Evolutionary conservation across 306 rosid genomes (phyloP).

Genomic region (Ceratonia siliqua): DNA sequence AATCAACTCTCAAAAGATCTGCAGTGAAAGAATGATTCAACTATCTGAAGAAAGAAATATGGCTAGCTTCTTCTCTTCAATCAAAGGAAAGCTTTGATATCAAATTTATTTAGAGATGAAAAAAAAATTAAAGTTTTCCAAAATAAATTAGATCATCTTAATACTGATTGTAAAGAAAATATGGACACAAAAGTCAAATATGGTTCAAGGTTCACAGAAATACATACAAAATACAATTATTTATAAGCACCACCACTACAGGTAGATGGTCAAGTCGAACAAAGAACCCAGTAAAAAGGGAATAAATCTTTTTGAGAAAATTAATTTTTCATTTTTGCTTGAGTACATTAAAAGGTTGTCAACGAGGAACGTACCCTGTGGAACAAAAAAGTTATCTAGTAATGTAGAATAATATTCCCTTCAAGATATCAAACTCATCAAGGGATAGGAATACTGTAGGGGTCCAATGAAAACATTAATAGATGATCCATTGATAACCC

Average conservation of each 20-base stretch:
- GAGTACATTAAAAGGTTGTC: neutral
- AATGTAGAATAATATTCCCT: neutral
- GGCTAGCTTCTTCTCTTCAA: conserved; percentile 7
- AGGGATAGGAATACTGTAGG: neutral
- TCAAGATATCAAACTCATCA: neutral
- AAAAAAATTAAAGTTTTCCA: too few species aligned
- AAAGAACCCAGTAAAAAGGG: neutral
- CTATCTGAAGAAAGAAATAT: neutral
- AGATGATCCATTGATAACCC: neutral
- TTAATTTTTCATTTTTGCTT: neutral
- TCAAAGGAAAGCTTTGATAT: too few species aligned
- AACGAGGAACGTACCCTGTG: neutral
- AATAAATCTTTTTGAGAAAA: neutral
- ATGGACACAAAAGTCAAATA: neutral
- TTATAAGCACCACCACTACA: neutral
- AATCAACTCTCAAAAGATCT: conserved; percentile 17
- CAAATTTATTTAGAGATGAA: too few species aligned
- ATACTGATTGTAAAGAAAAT: too few species aligned
- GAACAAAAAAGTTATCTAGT: neutral
- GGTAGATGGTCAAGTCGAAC: neutral
- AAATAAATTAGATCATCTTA: too few species aligned
- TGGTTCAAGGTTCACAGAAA: neutral
- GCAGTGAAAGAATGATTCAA: neutral
- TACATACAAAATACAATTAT: neutral
- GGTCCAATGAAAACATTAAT: neutral